Evolutionary conservation across 352 stramenopile species (phyloP), one percentile per base, ranked within the genome.

Genomic region (Pythium apleroticum): DNA sequence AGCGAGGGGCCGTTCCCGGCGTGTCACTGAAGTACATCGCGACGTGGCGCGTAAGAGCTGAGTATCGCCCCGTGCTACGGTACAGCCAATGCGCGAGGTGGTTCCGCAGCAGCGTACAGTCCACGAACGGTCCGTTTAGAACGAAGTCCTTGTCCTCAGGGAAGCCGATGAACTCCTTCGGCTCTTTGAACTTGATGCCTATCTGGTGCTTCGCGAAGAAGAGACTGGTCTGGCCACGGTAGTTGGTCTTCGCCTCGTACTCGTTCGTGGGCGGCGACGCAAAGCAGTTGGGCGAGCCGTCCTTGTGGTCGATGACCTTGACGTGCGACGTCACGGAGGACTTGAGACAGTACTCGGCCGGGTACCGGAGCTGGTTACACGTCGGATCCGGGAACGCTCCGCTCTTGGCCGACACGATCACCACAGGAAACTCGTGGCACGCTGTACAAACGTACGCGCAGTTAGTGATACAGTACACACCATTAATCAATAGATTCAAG

Each of bases 171-270:
- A 92, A 85, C 19, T 60, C 43, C 4, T 60, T 72, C 1, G 71
- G 50, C 28, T 80, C 52, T 17, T 75, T 49, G 58, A 92, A 84
- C 63, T 88, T 88, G 60, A 94, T 53, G 58, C 75, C 83, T 55
- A 92, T 78, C 54, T 92, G 83, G 66, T 94, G 85, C 70, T 94
- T 94, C 54, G 74, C 49, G 61, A 89, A 91, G 66, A 84, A 85
- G 19, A 94, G 77, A 69, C 80, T 91, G 27, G 83, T 79, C 41
- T 94, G 83, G 30, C 85, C 85, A 43, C 85, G 85, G 74, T 91
- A 92, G 67, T 91, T 88, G 55, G 81, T 75, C 64, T 72, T 82
- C 43, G 83, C 69, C 27, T 75, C 60, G 65, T 83, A 82, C 20
- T 73, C 66, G 48, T 66, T 65, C 11, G 80, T 86, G 11, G 69